Conservation (phyloP, 768 basidiomycete genomes). For the Leucocoprinus leucothites region DNA sequence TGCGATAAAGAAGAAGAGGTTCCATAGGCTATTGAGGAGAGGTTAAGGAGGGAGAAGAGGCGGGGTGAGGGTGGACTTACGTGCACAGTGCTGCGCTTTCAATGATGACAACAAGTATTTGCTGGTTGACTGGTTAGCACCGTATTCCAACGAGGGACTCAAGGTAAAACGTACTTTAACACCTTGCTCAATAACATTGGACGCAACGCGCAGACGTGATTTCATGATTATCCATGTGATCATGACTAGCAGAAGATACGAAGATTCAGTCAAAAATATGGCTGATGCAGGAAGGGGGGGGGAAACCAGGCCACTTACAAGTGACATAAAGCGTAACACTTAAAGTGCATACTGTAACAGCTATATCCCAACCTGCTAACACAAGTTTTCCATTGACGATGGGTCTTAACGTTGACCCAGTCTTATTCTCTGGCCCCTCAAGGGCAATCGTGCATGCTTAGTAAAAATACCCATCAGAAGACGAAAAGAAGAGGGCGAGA, state of each 20-base stretch:
- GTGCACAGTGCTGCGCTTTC: conserved; percentile 15
- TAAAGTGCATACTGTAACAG: neutral
- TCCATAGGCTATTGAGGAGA: neutral
- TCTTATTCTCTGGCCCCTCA: neutral
- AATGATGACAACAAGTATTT: conserved; percentile 5
- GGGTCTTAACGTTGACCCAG: neutral
- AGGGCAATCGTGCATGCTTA: neutral
- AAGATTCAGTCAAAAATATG: too few species aligned
- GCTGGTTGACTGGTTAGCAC: neutral
- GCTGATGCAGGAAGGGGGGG: neutral
- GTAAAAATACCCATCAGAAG: neutral
- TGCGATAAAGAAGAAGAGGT: conserved; percentile 2
- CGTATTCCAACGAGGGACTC: neutral
- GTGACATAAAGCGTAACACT: neutral
- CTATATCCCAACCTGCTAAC: neutral
- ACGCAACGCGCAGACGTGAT: neutral
- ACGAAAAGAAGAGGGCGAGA: neutral
- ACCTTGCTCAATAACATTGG: neutral
- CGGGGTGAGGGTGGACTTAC: neutral
- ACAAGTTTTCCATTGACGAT: neutral
- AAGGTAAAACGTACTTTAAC: neutral
- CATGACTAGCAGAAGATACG: neutral
- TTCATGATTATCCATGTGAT: neutral
- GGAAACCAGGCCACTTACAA: neutral
- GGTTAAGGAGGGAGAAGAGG: neutral